Percentiles rank a stretch among this genome's conserved stretches.
Evolutionary conservation across 139 green algal genomes (phyloP).

Genomic region (Pseudopediastrum boryanum): DNA sequence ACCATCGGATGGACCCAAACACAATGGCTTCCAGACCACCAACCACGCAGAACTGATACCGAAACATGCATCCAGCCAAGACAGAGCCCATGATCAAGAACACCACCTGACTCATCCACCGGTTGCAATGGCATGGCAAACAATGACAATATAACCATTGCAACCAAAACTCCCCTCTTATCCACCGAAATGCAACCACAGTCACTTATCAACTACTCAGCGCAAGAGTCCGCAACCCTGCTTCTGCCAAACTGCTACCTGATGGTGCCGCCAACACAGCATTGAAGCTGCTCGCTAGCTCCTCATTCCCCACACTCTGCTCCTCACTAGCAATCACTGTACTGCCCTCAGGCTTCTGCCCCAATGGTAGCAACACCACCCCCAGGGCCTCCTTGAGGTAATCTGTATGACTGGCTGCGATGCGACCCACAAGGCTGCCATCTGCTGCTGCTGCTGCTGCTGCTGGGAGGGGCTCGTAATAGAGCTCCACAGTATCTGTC

Average conservation of each 20-base stretch:
- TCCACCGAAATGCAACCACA: too few relatives aligned
- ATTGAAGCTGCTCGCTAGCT: conserved; percentile 17
- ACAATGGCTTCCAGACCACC: too few relatives aligned
- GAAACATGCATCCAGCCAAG: too few relatives aligned
- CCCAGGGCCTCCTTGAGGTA: conserved; percentile 71
- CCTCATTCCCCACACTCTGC: conserved; percentile 34
- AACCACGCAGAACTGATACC: too few relatives aligned
- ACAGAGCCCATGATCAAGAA: too few relatives aligned
- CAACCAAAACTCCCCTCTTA: too few relatives aligned
- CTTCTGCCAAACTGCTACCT: conserved; percentile 19
- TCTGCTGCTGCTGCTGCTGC: conserved; percentile 23
- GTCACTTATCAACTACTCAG: neutral
- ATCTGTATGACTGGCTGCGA: conserved; percentile 33
- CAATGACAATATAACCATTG: too few relatives aligned
- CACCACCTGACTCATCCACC: too few relatives aligned
- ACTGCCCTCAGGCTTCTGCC: conserved; percentile 40
- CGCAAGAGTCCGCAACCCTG: neutral
- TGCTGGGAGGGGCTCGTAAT: conserved; percentile 38
- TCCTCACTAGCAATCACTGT: conserved; percentile 65
- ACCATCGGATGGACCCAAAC: too few relatives aligned
- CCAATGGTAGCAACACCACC: conserved; percentile 39
- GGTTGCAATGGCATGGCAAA: too few relatives aligned
- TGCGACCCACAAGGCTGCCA: conserved; percentile 19
- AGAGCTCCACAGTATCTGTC: conserved; percentile 77
- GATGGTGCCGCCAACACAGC: conserved; percentile 36